Conservation (phyloP, 495 filamentous ascomycete species). For the Xylaria palmicola region DNA sequence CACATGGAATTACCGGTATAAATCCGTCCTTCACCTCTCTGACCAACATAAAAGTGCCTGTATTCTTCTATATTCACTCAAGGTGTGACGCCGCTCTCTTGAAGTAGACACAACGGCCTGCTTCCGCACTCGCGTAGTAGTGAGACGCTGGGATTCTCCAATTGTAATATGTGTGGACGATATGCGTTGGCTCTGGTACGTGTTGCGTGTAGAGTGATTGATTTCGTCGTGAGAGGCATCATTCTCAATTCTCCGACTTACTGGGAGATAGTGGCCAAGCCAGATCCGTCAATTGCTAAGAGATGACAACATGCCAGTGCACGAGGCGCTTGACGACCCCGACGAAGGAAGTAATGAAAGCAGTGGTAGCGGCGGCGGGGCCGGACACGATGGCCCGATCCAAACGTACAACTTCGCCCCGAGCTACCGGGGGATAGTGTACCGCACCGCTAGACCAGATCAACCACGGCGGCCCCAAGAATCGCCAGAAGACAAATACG, state of each 20-base stretch:
- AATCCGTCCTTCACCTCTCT: too few relatives aligned
- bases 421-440: constrained; percentile 80
- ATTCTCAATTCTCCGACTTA: constrained; percentile 16
- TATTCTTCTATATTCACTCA: neutral
- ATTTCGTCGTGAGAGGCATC: neutral
- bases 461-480: too few relatives aligned
- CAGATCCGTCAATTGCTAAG: constrained; percentile 68
- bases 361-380: constrained; percentile 43
- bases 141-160: neutral
- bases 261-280: constrained; percentile 52
- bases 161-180: constrained; percentile 71
- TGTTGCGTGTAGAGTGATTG: constrained; percentile 12
- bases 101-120: neutral
- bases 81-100: neutral
- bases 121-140: neutral
- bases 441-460: constrained; percentile 73
- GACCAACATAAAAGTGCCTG: too few relatives aligned
- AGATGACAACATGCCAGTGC: constrained; percentile 71
- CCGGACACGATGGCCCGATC: constrained; percentile 54
- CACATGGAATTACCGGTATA: too few relatives aligned
- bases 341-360: constrained; percentile 50
- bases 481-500: too few relatives aligned
- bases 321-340: constrained; percentile 64
- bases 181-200: constrained; percentile 79
- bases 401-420: constrained; percentile 94